These are phyloP conservation scores for Achlya hypogyna DNA, from an alignment of 352 stramenopile genomes.

Conservation along the genomic window DNA sequence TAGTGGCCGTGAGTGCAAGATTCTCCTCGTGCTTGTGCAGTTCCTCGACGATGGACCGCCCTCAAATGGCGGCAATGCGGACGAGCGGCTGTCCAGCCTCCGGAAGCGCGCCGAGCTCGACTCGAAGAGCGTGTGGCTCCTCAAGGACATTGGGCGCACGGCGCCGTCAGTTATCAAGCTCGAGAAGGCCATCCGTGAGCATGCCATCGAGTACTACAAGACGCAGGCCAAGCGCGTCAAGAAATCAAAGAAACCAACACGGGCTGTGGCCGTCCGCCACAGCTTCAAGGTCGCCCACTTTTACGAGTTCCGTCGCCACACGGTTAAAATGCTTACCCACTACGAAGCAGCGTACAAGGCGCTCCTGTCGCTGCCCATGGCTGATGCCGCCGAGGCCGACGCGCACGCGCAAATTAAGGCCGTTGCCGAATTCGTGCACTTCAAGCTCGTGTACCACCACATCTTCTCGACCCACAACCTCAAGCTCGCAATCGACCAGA, in stretches of 20 bases:
- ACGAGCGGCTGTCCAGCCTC: conserved; percentile 63
- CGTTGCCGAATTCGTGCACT: conserved; percentile 81
- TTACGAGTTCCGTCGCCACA: conserved; percentile 81
- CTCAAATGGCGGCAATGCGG: conserved; percentile 34
- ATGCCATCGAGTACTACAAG: conserved; percentile 85
- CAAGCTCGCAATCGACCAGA: conserved; percentile 74
- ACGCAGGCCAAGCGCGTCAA: conserved; percentile 82
- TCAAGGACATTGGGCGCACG: conserved; percentile 55
- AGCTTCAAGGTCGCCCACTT: conserved; percentile 87
- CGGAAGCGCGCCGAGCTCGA: conserved; percentile 61
- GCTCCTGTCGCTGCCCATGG: conserved; percentile 31
- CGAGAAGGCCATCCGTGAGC: conserved; percentile 56
- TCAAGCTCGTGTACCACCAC: conserved; percentile 83
- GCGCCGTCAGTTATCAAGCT: conserved; percentile 60
- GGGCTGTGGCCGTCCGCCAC: conserved; percentile 55
- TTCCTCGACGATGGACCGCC: conserved; percentile 62
- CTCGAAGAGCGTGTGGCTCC: conserved; percentile 59
- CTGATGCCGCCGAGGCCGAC: neutral
- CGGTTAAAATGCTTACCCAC: conserved; percentile 76
- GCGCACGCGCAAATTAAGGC: conserved; percentile 52
- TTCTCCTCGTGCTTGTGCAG: conserved; percentile 72
- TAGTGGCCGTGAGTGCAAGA: conserved; percentile 56
- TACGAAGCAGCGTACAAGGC: conserved; percentile 76
- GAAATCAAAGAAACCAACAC: conserved; percentile 69
- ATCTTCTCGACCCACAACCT: conserved; percentile 80